A percentile compares a stretch with the other conserved stretches of the same genome.
Conservation (phyloP, 306 rosid genomes). For the Fagus sylvatica region DNA sequence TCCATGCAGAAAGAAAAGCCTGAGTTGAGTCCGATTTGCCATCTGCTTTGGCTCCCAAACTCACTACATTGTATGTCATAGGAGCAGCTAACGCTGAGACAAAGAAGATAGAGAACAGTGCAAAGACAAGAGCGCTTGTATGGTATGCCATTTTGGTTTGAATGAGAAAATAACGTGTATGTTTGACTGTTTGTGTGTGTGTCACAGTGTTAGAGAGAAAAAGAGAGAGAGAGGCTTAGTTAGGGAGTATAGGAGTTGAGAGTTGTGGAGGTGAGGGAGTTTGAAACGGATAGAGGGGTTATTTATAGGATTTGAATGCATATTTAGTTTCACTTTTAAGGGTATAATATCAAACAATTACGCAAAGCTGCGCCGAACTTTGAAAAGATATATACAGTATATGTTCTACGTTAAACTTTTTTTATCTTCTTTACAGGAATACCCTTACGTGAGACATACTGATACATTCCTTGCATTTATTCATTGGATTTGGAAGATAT, state of each 20-base stretch:
- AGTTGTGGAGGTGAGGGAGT: slow-evolving; percentile 15
- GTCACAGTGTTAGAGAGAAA: background rate
- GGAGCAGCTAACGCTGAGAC: background rate
- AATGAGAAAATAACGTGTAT: background rate
- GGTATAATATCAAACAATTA: too few relatives aligned
- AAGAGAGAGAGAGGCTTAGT: background rate
- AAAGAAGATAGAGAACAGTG: slow-evolving; percentile 8
- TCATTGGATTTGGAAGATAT: too few relatives aligned
- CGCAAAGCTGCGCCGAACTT: too few relatives aligned
- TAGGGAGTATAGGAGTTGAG: background rate
- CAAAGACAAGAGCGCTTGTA: background rate
- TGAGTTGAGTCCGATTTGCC: slow-evolving; percentile 36
- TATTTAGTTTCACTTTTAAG: too few relatives aligned
- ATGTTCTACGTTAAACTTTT: too few relatives aligned
- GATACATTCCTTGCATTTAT: too few relatives aligned
- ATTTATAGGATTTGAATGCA: slow-evolving; percentile 15
- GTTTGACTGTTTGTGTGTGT: background rate
- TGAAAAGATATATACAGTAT: too few relatives aligned
- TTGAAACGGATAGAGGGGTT: slow-evolving; percentile 18
- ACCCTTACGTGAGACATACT: too few relatives aligned
- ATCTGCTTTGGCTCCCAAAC: slow-evolving; percentile 35
- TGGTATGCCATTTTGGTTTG: slow-evolving; percentile 9
- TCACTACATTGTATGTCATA: slow-evolving; percentile 25
- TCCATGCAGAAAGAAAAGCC: slow-evolving; percentile 44
- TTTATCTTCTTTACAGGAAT: too few relatives aligned